A percentile compares a stretch with the other conserved stretches of the same genome.
Conservation (phyloP, 228 moss, liverwort and hornwort species). For the Sphagnum magellanicum region DNA sequence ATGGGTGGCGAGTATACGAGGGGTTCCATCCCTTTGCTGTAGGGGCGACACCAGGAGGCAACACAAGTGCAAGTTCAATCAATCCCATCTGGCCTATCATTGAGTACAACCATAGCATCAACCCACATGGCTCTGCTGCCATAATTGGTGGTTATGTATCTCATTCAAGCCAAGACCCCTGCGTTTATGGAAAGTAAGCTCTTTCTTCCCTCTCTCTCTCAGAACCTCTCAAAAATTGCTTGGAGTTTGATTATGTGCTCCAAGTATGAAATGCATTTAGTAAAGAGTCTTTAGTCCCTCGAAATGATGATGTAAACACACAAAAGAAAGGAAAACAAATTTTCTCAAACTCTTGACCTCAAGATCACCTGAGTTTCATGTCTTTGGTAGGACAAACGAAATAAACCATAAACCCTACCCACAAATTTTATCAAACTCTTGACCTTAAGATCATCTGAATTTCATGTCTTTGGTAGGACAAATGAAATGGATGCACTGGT, state of each 20-base stretch:
- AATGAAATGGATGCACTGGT: neutral
- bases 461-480: neutral
- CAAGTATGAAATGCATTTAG: no score
- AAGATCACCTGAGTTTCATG: no score
- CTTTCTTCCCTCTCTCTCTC: neutral
- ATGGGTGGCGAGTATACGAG: conserved; percentile 92
- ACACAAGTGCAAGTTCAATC: conserved; percentile 50
- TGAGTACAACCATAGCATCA: conserved; percentile 40
- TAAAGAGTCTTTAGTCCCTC: no score
- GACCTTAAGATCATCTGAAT: no score
- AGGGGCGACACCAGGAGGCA: conserved; percentile 43
- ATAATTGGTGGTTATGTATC: conserved; percentile 74
- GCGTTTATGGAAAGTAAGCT: conserved; percentile 69
- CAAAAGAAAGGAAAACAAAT: no score
- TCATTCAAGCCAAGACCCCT: conserved; percentile 66
- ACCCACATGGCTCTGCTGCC: conserved; percentile 19
- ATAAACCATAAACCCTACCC: no score
- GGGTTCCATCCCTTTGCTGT: conserved; percentile 40
- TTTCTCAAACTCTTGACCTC: no score
- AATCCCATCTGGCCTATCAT: conserved; percentile 60
- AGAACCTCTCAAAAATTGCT: no score
- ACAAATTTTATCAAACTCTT: no score
- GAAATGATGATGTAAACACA: no score
- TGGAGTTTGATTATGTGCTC: no score
- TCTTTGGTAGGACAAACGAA: no score